Conservation (phyloP, 352 stramenopile genomes). For the Phytophthora nicotianae region DNA sequence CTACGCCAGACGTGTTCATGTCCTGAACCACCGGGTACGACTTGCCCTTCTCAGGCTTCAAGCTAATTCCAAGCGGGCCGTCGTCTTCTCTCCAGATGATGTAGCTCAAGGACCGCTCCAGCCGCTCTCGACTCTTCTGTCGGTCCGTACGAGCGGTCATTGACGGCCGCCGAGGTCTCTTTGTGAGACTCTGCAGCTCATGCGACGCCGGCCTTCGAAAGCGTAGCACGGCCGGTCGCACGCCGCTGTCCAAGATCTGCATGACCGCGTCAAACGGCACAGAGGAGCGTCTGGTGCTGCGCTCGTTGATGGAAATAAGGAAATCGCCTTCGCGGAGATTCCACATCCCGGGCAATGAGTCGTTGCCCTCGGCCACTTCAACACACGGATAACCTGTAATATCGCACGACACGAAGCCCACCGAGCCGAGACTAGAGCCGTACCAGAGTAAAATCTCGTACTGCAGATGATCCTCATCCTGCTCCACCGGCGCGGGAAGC, state of each 20-base stretch:
- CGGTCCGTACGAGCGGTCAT: constrained; percentile 22
- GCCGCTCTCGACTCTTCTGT: constrained; percentile 51
- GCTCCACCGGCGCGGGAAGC: constrained; percentile 31
- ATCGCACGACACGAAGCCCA: constrained; percentile 52
- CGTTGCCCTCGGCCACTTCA: constrained; percentile 57
- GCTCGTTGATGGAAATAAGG: constrained; percentile 65
- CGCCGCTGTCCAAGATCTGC: constrained; percentile 63
- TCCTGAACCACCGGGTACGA: constrained; percentile 61
- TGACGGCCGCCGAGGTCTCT: constrained; percentile 16
- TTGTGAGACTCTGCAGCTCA: constrained; percentile 47
- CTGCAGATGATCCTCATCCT: constrained; percentile 48
- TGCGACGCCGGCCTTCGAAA: constrained; percentile 56
- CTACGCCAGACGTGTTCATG: constrained; percentile 41
- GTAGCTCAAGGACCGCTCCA: constrained; percentile 67
- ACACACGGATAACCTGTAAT: constrained; percentile 63
- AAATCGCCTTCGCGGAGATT: constrained; percentile 64
- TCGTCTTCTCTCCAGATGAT: constrained; percentile 76
- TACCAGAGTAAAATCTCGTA: constrained; percentile 74
- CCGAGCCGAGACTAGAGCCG: constrained; percentile 48
- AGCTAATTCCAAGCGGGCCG: constrained; percentile 54
- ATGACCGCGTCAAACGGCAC: constrained; percentile 56
- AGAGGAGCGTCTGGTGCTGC: constrained; percentile 40
- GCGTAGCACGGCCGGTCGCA: constrained; percentile 63
- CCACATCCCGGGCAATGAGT: constrained; percentile 71
- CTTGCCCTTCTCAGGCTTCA: constrained; percentile 56